Evolutionary conservation across 2,329 filamentous ascomycete genomes (phyloP).

Genomic region (Plenodomus tracheiphilus): DNA sequence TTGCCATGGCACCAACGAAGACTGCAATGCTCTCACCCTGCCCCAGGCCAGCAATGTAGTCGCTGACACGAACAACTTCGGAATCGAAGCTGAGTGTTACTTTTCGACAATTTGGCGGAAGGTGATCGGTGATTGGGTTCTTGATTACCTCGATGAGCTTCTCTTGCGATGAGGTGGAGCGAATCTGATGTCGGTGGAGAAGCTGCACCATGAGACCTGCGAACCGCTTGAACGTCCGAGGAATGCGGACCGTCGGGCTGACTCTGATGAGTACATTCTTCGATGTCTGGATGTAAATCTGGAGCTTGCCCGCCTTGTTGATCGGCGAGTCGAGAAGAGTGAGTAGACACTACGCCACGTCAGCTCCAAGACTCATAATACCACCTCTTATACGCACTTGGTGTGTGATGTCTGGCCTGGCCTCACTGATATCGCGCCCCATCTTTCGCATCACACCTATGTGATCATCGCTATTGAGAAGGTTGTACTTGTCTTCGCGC

Average conservation of each 20-base stretch:
- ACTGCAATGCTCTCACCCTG: constrained; percentile 93
- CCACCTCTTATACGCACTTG: constrained; percentile 67
- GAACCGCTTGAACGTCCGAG: constrained; percentile 97
- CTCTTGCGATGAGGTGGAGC: constrained; percentile 94
- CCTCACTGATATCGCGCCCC: constrained; percentile 98
- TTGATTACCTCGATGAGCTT: constrained; percentile 97
- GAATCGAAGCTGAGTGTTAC: constrained; percentile 95
- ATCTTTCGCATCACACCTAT: constrained; percentile 99
- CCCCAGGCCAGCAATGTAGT: constrained; percentile 80
- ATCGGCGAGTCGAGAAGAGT: constrained; percentile 96
- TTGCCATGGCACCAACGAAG: constrained; percentile 98
- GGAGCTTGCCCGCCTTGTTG: constrained; percentile 96
- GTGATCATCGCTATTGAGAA: constrained; percentile 98
- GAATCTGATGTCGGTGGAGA: constrained; percentile 91
- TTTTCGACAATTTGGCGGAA: constrained; percentile 96
- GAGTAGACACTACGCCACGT: constrained; percentile 75
- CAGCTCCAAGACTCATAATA: constrained; percentile 17
- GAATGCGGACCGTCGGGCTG: constrained; percentile 95
- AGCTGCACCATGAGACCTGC: constrained; percentile 98
- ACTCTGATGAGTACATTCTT: constrained; percentile 98
- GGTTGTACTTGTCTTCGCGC: constrained; percentile 92
- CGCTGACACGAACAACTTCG: constrained; percentile 80
- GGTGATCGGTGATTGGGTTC: constrained; percentile 95
- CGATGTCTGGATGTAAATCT: constrained; percentile 98
- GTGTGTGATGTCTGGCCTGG: constrained; percentile 95